phyloP scores from a whole-genome alignment of 2,329 filamentous ascomycete species.

The Calonectria pseudoreteaudii region DNA sequence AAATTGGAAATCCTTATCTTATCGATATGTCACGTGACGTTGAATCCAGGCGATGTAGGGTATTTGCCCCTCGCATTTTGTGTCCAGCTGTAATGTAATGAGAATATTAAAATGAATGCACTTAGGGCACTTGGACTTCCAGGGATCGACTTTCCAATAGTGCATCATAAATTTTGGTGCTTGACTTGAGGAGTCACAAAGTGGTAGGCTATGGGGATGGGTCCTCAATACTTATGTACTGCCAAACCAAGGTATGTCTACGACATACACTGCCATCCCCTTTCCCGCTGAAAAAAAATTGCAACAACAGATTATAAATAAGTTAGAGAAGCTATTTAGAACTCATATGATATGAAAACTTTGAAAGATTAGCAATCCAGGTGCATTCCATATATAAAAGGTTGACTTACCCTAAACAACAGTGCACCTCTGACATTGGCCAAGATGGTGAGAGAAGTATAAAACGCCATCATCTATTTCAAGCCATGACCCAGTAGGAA shows the following conservation, averaged over 20 bases:
- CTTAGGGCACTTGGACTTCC: no score
- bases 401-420: background rate
- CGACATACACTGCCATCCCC: no score
- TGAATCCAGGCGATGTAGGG: background rate
- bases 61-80: background rate
- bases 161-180: no score
- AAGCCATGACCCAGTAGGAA: background rate
- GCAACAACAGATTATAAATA: no score
- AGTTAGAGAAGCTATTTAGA: background rate
- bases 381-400: background rate
- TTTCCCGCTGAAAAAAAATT: no score
- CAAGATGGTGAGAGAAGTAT: background rate
- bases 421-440: background rate
- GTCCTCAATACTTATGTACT: no score
- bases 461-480: background rate
- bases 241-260: no score
- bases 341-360: background rate
- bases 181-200: no score
- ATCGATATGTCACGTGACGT: conserved; percentile 45
- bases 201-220: no score
- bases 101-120: no score
- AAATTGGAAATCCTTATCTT: conserved; percentile 39
- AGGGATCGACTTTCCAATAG: no score
- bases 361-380: background rate
- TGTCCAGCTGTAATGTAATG: background rate